Evolutionary conservation across 345 rosid genomes (phyloP), one percentile per base, ranked within the genome.

Genomic region (Raphanus sativus): DNA sequence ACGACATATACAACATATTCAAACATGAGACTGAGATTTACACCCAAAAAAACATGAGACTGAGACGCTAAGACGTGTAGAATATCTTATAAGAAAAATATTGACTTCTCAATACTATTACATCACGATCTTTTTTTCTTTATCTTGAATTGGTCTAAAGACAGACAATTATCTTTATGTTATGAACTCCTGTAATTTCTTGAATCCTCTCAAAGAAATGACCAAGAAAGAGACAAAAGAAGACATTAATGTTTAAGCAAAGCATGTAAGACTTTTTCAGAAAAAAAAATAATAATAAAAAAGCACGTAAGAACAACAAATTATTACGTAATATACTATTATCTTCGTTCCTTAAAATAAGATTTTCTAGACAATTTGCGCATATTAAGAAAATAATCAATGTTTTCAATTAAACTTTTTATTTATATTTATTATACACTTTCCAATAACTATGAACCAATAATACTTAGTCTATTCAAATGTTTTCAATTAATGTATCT

Each of bases 281-380:
- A 28, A 28, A 28, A 28, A 28, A 28, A 0, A 21, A 21, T 21
- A 21, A 21, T 0, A 21, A 21, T 21, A 21, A 28, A 2, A 28
- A 28, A 28, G 29, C 29, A 28, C 29, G 29, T 28, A 28, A 28
- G 2, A 28, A 28, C 29, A 28, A 28, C 2, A 28, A 71, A 60
- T 73, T 79, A 79, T 79, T 79, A 73, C 82, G 78, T 69, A 79
- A 79, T 62, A 71, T 34, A 21, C 21, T 21, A 21, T 21, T 21
- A n/a, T n/a, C n/a, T n/a, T n/a, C n/a, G n/a, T n/a, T n/a, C n/a
- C n/a, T n/a, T n/a, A n/a, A n/a, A n/a, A n/a, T n/a, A n/a, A n/a
- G n/a, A n/a, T n/a, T n/a, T n/a, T n/a, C n/a, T n/a, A n/a, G n/a
- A n/a, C n/a, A n/a, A n/a, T n/a, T n/a, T n/a, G n/a, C n/a, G n/a